phyloP scores from a whole-genome alignment of 1,139 yeast genomes.

The Ashbya aceris region DNA sequence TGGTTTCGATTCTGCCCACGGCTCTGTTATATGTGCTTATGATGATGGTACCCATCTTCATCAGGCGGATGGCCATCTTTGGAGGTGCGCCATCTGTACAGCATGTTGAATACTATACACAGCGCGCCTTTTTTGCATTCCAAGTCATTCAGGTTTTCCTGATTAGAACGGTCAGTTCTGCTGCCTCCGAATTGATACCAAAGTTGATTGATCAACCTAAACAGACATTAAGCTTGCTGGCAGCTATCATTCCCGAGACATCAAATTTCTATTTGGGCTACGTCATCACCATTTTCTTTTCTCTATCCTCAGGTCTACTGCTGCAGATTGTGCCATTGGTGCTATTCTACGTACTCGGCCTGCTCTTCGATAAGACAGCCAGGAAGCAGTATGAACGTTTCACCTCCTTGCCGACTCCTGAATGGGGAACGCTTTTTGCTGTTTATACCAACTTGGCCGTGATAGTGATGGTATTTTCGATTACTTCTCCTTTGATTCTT shows the following conservation, averaged over 20 bases:
- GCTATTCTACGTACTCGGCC: constrained; percentile 60
- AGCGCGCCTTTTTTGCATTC: constrained; percentile 63
- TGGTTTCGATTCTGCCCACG: constrained; percentile 83
- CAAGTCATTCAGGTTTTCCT: constrained; percentile 63
- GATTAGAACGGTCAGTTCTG: constrained; percentile 60
- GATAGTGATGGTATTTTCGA: constrained; percentile 67
- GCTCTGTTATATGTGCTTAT: constrained; percentile 72
- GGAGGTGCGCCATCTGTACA: constrained; percentile 60
- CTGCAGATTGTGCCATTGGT: constrained; percentile 70
- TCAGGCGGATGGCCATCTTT: constrained; percentile 54
- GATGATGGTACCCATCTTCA: constrained; percentile 68
- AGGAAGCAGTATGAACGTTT: constrained; percentile 78
- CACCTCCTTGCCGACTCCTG: constrained; percentile 48
- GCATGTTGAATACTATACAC: constrained; percentile 62
- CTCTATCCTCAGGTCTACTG: constrained; percentile 70
- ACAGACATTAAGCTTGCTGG: constrained; percentile 58
- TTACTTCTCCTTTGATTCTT: constrained; percentile 72
- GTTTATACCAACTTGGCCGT: constrained; percentile 74
- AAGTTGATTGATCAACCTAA: constrained; percentile 56
- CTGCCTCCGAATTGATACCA: constrained; percentile 67
- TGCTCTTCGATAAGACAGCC: constrained; percentile 67
- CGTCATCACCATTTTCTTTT: constrained; percentile 70
- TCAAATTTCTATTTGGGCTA: constrained; percentile 77
- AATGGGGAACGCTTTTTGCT: constrained; percentile 90
- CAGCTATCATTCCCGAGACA: constrained; percentile 74